Conservation (phyloP, 1,284 basidiomycete species). For the Marasmius oreades region DNA sequence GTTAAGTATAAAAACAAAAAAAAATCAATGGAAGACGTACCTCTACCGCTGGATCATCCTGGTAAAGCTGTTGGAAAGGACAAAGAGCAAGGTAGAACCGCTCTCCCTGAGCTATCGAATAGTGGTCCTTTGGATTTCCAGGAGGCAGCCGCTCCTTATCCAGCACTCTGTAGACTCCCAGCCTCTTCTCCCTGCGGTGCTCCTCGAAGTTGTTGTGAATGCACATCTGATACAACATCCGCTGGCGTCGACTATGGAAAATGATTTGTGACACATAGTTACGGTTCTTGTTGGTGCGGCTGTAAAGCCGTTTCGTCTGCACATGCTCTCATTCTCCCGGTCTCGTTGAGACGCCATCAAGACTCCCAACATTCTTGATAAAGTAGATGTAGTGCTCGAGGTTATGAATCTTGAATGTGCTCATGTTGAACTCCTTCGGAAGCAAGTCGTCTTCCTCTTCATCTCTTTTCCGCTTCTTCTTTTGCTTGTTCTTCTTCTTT, state of each 20-base stretch:
- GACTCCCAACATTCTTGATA: neutral
- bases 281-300: neutral
- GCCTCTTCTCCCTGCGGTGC: neutral
- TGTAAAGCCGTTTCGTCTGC: neutral
- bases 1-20: no score
- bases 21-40: neutral
- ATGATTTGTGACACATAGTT: neutral
- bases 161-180: neutral
- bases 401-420: neutral
- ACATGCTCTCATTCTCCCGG: neutral
- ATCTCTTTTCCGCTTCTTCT: neutral
- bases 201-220: neutral
- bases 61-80: neutral
- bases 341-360: neutral
- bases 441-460: neutral
- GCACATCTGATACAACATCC: neutral
- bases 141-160: neutral
- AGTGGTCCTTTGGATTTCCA: no score
- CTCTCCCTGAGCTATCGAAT: neutral
- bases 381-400: neutral
- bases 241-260: neutral
- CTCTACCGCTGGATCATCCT: neutral
- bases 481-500: neutral
- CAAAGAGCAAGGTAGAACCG: neutral
- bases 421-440: neutral